These are phyloP conservation scores for Parsonsia alboflavescens DNA, from an alignment of 257 asterid species.

Conservation along the genomic window DNA sequence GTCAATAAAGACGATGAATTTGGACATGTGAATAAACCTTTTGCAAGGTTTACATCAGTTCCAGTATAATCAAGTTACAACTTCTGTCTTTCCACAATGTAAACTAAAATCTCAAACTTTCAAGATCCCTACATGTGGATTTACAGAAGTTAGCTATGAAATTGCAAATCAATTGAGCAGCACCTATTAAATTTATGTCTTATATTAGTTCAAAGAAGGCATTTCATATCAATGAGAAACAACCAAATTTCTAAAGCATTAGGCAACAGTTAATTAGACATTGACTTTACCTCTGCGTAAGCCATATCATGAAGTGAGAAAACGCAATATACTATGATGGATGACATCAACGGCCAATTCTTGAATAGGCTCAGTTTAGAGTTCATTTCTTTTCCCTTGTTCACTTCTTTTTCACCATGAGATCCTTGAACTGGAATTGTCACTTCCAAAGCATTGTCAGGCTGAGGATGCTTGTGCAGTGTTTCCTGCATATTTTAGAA, in stretches of 20 bases:
- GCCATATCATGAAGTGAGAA: constrained; percentile 94
- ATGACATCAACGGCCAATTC: constrained; percentile 73
- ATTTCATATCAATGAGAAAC: background rate
- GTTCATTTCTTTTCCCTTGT: constrained; percentile 19
- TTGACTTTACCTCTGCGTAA: constrained; percentile 58
- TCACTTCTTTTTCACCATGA: constrained; percentile 15
- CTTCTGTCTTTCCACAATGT: background rate
- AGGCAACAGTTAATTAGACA: background rate
- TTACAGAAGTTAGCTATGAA: background rate
- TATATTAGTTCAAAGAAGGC: background rate
- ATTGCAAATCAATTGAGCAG: background rate
- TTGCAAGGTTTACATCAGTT: background rate
- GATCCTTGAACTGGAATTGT: constrained; percentile 19
- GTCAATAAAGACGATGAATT: background rate
- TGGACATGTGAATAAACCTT: background rate
- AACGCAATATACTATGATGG: constrained; percentile 64
- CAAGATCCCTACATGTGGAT: background rate
- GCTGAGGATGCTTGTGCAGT: constrained; percentile 46
- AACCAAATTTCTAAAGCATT: background rate
- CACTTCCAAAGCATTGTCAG: constrained; percentile 29
- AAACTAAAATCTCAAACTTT: background rate
- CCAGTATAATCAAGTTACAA: background rate
- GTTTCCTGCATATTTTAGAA: constrained; percentile 56
- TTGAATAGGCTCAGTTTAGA: constrained; percentile 40
- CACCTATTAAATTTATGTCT: background rate